Base-by-base conservation (phyloP, 2,329 filamentous ascomycete genomes). In the Xylaria sp. region DNA sequence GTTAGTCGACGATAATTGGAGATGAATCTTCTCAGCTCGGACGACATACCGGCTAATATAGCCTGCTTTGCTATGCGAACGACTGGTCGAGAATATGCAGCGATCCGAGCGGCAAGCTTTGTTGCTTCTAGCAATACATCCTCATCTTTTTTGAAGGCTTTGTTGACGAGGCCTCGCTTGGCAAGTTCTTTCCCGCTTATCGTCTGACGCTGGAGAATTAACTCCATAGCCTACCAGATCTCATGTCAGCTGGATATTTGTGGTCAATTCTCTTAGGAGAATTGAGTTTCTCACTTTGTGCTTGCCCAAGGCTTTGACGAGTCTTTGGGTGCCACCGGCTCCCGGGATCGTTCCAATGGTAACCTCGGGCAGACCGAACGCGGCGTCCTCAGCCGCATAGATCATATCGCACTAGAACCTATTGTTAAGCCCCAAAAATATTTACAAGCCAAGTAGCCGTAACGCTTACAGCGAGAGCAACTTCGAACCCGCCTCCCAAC, bases 281-380 rank as follows among this genome's bases (percentile, higher is more conserved):
- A 46, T 23, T 48, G 20, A 9, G 73, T 20, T 18, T 30, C 45
- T 74, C 65, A 74, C 77, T 72, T 74, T 78, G 58, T 77, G 73
- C 72, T 81, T 81, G 9, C 80, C 80, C 46, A 81, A 50, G 2
- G 74, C 75, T 36, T 74, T 74, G 3, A 78, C 75, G 23, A 81
- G 71, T 23, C 79, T 72, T 63, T 98, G 96, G 63, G 90, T 93
- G 10, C 95, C 95, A 23, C 95, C 95, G 0, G 92, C 95, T 2
- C 96, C 95, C 0, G 95, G 96, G 63, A 97, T 93, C 3, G 91
- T 91, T 18, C 96, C 95, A 8, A 98, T 86, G 82, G 95, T 97
- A 82, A 98, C 93, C 83, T 98, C 96, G 0, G 95, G 95, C 81
- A 98, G 94, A 28, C 95, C 96, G 78, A 98, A 97, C 73, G 91